Evolutionary conservation across 2,329 filamentous ascomycete species (phyloP), one percentile per base, ranked within the genome.

Genomic region (Aspergillus sp.): DNA sequence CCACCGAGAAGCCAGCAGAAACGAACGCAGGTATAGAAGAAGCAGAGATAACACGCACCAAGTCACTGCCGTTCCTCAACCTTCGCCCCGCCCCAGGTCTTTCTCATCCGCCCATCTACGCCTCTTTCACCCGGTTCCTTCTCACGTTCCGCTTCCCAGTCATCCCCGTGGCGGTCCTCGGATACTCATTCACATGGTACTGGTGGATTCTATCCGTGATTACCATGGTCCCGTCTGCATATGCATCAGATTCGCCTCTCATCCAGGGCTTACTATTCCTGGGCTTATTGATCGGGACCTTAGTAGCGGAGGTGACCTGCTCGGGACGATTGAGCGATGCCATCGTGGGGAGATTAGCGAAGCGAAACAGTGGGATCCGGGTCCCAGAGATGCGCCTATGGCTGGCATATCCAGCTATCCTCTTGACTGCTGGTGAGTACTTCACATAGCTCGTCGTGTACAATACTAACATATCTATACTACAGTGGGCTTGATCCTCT

Each of bases 161-260:
- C 4, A 77, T 86, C 1, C 72, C 77, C 0, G 71, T 85, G 8
- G 70, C 79, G 2, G 75, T 85, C 4, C 61, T 81, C 8, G 76
- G 78, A 8, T 87, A 83, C 70, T 81, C 78, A 63, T 85, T 84
- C 63, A 69, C 76, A 2, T 84, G 82, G 80, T 86, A 86, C 67
- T 86, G 83, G 82, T 86, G 83, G 83, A 74, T 84, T 5, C 63
- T 84, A 10, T 80, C 79, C 0, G 76, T 85, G 19, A 81, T 85
- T 57, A 84, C 83, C 2, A 78, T 84, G 74, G 72, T 84, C 3
- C 83, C 84, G 0, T 76, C 79, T 2, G 84, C 84, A 23, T 86
- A 86, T 61, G 68, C 68, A n/a, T 64, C 73, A n/a, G 81, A 82
- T 61, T 69, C 71, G 0, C 78, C 82, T 2, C 72, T 84, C 49